phyloP scores from a whole-genome alignment of 139 green algal species.

The Chlamydomonas sp. region DNA sequence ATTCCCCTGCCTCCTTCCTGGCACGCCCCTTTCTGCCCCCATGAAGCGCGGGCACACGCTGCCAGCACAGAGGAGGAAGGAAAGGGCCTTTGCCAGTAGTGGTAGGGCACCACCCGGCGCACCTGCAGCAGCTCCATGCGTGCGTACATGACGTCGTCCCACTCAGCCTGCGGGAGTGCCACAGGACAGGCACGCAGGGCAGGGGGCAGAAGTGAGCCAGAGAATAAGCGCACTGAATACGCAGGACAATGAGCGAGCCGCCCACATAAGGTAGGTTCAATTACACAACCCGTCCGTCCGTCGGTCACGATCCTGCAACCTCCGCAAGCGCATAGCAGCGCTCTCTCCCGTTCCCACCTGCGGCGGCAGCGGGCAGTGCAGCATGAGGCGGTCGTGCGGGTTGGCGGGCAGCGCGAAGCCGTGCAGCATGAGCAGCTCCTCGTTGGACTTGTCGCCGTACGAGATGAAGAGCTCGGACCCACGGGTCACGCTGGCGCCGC shows the following conservation, averaged over 20 bases:
- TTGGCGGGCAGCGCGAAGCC: conserved; percentile 78
- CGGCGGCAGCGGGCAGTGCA: conserved; percentile 70
- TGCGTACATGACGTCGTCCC: conserved; percentile 57
- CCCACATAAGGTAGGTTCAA: no score
- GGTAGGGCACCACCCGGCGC: not conserved
- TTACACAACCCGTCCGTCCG: no score
- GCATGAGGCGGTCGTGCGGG: conserved; percentile 76
- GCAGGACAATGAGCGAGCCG: no score
- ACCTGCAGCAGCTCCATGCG: conserved; percentile 62
- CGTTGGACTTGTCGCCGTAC: conserved; percentile 77
- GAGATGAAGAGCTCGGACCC: conserved; percentile 72
- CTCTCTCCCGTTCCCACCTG: not conserved
- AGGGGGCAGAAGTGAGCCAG: not conserved
- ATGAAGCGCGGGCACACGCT: no score
- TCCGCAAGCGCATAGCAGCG: no score
- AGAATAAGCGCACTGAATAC: no score
- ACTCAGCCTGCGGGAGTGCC: conserved; percentile 32
- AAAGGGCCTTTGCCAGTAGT: no score
- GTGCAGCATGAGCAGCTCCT: conserved; percentile 89
- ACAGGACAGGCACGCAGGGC: not conserved
- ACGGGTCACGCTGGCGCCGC: not conserved
- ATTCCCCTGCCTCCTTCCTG: not conserved
- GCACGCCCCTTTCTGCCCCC: not conserved
- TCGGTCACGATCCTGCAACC: no score
- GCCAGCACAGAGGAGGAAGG: no score